Evolutionary conservation across 73 alveolate species (phyloP), one percentile per base, ranked within the genome.

Genomic region (Urostyla sp.): DNA sequence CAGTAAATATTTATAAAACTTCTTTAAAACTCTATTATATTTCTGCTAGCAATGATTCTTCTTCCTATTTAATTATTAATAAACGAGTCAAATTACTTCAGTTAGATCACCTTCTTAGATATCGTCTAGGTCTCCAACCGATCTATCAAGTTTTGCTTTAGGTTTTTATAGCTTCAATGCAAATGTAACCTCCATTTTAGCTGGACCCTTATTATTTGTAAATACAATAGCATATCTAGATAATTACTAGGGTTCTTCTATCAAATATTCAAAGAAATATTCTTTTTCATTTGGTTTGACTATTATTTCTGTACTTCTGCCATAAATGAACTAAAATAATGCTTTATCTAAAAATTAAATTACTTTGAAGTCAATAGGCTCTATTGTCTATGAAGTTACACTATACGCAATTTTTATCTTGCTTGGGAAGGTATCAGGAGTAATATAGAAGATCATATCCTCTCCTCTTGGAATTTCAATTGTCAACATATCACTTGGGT

Each of bases 401-500:
- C 58, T 27, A 23, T n/a, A 69, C 3, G 83, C 83, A 2, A 69
- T 10, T 30, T 69, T 69, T 49, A 69, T 21, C 55, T 69, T 46
- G 69, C 53, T 7, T 2, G 83, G 83, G 31, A 13, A 49, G 4
- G 16, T 4, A 49, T 69, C 83, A 24, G 49, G 72, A 13, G 44
- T 20, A 24, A 69, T 45, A 49, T 69, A 69, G 83, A 69, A 69
- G 27, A 54, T 69, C 31, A 46, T 52, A 37, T 45, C 67, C 16
- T 53, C 83, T 6, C 38, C 30, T 20, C 72, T 55, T 45, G 27
- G 66, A 13, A 69, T 15, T 31, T 69, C 83, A 40, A 69, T 59
- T n/a, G 83, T 48, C 56, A 69, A 24, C 83, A 69, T 69, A 49
- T 69, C 83, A n/a, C 2, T 27, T 28, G 69, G 72, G 20, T n/a